A percentile compares a stretch with the other conserved stretches of the same genome.
These are phyloP conservation scores for Allium cepa DNA, from an alignment of 106 monocot species.

Conservation along the genomic window DNA sequence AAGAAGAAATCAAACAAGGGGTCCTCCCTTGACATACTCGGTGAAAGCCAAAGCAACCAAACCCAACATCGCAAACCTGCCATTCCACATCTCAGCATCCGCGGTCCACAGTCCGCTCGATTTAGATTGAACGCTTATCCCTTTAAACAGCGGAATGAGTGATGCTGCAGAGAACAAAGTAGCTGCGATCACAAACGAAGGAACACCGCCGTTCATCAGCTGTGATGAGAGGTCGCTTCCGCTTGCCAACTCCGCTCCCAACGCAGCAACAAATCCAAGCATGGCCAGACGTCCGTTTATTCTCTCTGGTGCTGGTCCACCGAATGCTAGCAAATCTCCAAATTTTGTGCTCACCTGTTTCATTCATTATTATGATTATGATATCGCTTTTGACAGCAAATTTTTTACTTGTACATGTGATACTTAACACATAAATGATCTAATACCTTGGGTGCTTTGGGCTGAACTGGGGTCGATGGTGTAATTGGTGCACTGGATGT, in stretches of 20 bases:
- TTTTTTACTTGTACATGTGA: too few species aligned
- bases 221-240: conserved; percentile 36
- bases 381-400: too few species aligned
- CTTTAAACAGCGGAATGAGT: conserved; percentile 56
- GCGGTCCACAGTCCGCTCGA: conserved; percentile 36
- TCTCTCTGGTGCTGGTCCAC: conserved; percentile 70
- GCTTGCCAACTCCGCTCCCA: conserved; percentile 41
- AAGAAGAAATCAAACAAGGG: conserved; percentile 24
- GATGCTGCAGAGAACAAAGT: conserved; percentile 52
- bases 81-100: conserved; percentile 67
- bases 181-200: conserved; percentile 34
- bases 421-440: too few species aligned
- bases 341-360: conserved; percentile 29
- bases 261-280: conserved; percentile 57
- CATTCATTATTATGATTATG: too few species aligned
- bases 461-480: too few species aligned
- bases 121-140: conserved; percentile 32
- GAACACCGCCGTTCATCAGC: conserved; percentile 35
- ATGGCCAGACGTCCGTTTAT: conserved; percentile 78
- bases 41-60: conserved; percentile 61
- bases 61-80: conserved; percentile 67
- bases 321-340: conserved; percentile 50
- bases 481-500: too few species aligned
- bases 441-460: too few species aligned
- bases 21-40: conserved; percentile 64